Conservation (phyloP, 2,329 filamentous ascomycete genomes). For the Phyllosticta citribraziliensis region DNA sequence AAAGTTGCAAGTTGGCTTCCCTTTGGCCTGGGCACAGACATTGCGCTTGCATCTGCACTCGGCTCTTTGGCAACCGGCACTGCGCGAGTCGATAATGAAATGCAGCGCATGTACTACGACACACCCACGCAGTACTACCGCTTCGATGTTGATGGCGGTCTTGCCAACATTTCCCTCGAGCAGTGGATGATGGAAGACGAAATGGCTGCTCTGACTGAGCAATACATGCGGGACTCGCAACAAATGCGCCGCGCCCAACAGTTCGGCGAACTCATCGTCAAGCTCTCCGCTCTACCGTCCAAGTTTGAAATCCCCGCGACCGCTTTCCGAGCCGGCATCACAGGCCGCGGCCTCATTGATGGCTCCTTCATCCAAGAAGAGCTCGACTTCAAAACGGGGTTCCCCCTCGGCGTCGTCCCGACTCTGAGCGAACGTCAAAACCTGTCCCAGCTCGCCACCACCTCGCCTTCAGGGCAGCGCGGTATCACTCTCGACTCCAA, state of each 20-base stretch:
- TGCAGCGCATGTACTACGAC: slow-evolving; percentile 31
- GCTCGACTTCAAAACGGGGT: slow-evolving; percentile 29
- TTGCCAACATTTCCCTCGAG: slow-evolving; percentile 28
- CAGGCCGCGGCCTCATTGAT: slow-evolving; percentile 21
- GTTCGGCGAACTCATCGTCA: slow-evolving; percentile 27
- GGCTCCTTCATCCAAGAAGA: slow-evolving; percentile 23
- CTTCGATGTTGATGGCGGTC: slow-evolving; percentile 31
- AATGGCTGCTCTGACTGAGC: slow-evolving; percentile 29
- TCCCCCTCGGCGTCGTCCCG: slow-evolving; percentile 19
- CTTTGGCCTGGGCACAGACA: slow-evolving; percentile 29
- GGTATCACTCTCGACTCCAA: slow-evolving; percentile 20
- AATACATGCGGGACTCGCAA: slow-evolving; percentile 28
- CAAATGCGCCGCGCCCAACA: slow-evolving; percentile 21
- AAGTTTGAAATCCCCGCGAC: slow-evolving; percentile 25
- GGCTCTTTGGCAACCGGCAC: slow-evolving; percentile 30
- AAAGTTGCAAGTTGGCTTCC: slow-evolving; percentile 29
- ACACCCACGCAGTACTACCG: slow-evolving; percentile 27
- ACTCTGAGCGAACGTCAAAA: slow-evolving; percentile 17
- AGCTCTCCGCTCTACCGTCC: slow-evolving; percentile 26
- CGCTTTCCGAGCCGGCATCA: slow-evolving; percentile 24
- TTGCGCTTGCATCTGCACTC: slow-evolving; percentile 26
- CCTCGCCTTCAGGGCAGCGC: slow-evolving; percentile 22
- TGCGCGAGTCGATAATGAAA: slow-evolving; percentile 30
- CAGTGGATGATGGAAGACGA: slow-evolving; percentile 34
- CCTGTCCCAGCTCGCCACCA: slow-evolving; percentile 17